Evolutionary conservation across 129 eudicot genomes (phyloP).

Genomic region (Calendula officinalis): DNA sequence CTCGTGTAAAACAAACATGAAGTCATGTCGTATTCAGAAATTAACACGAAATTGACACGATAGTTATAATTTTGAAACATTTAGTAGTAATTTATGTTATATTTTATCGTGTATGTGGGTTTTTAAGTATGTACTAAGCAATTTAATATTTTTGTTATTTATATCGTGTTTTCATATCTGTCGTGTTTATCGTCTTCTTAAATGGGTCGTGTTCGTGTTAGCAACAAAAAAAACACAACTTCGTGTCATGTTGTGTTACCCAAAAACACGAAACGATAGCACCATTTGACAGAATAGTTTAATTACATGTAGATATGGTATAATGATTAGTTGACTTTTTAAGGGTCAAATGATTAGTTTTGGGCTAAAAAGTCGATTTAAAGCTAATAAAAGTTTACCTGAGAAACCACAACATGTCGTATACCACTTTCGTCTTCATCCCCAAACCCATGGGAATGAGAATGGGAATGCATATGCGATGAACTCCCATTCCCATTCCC

Average conservation of each 20-base stretch:
- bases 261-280: slow-evolving; percentile 13
- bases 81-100: too few species aligned
- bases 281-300: neutral
- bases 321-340: neutral
- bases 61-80: too few species aligned
- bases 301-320: too few species aligned
- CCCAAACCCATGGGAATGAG: slow-evolving; percentile 34
- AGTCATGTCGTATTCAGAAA: too few species aligned
- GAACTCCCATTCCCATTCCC: slow-evolving; percentile 38
- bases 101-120: too few species aligned
- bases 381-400: slow-evolving; percentile 41
- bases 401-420: slow-evolving; percentile 85
- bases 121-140: too few species aligned
- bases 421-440: slow-evolving; percentile 56
- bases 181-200: too few species aligned
- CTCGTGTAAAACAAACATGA: neutral
- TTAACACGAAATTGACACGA: too few species aligned
- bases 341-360: neutral
- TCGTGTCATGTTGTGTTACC: slow-evolving; percentile 37
- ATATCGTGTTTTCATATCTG: too few species aligned
- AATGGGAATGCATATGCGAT: slow-evolving; percentile 44
- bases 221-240: too few species aligned
- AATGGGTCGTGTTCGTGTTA: too few species aligned
- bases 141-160: too few species aligned
- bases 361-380: neutral